Base-by-base conservation (phyloP, 2,329 filamentous ascomycete genomes). In the Xylaria polymorpha region DNA sequence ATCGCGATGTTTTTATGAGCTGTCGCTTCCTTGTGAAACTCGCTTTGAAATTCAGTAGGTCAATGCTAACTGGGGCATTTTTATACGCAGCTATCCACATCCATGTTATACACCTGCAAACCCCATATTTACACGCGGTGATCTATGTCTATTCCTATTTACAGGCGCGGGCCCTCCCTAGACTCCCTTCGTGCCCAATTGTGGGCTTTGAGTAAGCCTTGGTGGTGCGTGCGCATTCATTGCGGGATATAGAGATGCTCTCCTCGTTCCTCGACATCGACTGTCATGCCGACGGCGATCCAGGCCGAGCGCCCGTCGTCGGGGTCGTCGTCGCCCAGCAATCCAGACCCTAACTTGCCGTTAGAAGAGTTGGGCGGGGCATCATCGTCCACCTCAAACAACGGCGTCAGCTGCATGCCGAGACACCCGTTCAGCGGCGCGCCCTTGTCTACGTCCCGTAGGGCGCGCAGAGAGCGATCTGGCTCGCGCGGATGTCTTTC, bases 371-470 rank as follows among this genome's bases (percentile, higher is more conserved):
- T 29, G 25, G 8, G 12, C 2, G 56, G 37, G 55, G 8, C 12
- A 3, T 41, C 12, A 3, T 41, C 46, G 12, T 68, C 73, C 2
- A 73, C 63, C 9, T 83, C 77, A 70, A 85, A 87, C 37, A 87
- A 72, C 6, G 90, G 90, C 46, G 87, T 88, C 68, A 92, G 79
- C 77, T 91, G 88, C 87, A 92, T 90, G 6, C 90, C 90, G 32
- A 92, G 76, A 71, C 89, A 90, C 0, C 88, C 87, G 62, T 79
- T 81, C 56, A 81, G 83, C 35, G 86, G 85, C 0, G 87, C 86
- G 1, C 90, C 90, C 22, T 83, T 79, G 76, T 92, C 90, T 29
- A 92, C 86, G 10, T 87, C 82, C 14, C 90, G 84, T 71, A 86
- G 85, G 69, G 84, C 84, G 41, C 88, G 82, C 68, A 92, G 80